A percentile compares a stretch with the other conserved stretches of the same genome.
Conservation (phyloP, 2,329 filamentous ascomycete genomes). For the Exutisphaerella laricina region DNA sequence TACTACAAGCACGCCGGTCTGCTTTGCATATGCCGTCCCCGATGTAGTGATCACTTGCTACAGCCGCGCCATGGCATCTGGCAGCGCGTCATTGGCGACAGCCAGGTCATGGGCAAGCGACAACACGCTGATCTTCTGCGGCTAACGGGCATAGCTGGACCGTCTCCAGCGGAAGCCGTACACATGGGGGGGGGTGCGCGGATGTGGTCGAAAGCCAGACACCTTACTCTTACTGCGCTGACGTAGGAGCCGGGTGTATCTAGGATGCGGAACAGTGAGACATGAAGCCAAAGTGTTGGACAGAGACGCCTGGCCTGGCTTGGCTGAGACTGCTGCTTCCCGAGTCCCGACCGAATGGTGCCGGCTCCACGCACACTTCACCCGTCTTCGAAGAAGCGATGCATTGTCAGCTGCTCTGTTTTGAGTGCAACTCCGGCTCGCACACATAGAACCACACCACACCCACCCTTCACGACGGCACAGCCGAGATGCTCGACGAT, state of each 20-base stretch:
- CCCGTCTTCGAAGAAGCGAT: conserved; percentile 7
- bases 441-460: conserved; percentile 8
- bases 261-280: background rate
- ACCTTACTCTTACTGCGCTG: background rate
- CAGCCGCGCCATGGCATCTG: background rate
- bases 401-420: conserved; percentile 8
- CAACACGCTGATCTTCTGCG: background rate
- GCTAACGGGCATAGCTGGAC: background rate
- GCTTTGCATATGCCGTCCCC: no score
- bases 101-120: no score
- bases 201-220: no score
- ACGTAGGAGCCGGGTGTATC: conserved; percentile 6
- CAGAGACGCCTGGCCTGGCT: background rate
- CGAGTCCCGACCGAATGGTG: no score
- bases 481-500: conserved; percentile 12
- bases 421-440: background rate
- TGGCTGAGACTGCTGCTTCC: background rate
- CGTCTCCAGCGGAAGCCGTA: background rate
- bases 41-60: no score
- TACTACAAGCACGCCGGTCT: no score
- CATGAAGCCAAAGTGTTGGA: conserved; percentile 4
- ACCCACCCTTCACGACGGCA: background rate
- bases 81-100: no score
- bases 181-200: no score
- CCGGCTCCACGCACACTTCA: conserved; percentile 18